A percentile compares a stretch with the other conserved stretches of the same genome.
Evolutionary conservation across 208 protist genomes (phyloP).

Genomic region (Angomonas ambiguus): DNA sequence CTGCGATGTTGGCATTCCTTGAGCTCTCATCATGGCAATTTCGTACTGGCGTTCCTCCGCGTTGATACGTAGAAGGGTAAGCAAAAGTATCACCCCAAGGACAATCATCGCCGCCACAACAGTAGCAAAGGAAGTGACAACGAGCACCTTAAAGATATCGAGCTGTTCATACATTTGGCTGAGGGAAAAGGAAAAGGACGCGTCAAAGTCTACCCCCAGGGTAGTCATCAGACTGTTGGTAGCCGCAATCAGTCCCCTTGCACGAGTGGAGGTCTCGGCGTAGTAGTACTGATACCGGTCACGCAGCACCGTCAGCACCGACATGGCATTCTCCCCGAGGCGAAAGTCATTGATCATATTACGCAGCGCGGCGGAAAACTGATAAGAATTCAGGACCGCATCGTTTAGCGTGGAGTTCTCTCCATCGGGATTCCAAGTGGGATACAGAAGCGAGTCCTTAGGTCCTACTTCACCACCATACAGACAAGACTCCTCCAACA

Average conservation of each 20-base stretch:
- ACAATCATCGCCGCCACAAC: constrained; percentile 80
- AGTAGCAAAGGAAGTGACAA: constrained; percentile 84
- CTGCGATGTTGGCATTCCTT: constrained; percentile 79
- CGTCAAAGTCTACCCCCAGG: constrained; percentile 44
- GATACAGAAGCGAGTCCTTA: not conserved
- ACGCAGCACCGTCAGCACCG: constrained; percentile 53
- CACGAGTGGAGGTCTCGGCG: constrained; percentile 17
- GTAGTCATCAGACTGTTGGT: constrained; percentile 50
- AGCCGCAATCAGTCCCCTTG: constrained; percentile 46
- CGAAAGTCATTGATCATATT: constrained; percentile 19
- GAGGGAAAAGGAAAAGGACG: constrained; percentile 59
- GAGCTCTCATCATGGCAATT: constrained; percentile 94
- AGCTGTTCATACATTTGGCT: constrained; percentile 38
- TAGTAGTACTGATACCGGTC: constrained; percentile 80
- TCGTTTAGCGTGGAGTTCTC: not conserved
- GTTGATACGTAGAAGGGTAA: constrained; percentile 89
- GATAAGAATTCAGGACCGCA: not conserved
- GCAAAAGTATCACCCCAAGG: constrained; percentile 89
- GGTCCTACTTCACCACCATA: constrained; percentile 21
- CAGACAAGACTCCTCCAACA: constrained; percentile 34
- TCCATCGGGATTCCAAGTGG: not conserved
- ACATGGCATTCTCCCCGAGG: constrained; percentile 61
- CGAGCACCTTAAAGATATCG: constrained; percentile 68
- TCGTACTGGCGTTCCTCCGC: constrained; percentile 96
- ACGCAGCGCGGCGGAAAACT: not conserved